Evolutionary conservation across 2,329 filamentous ascomycete species (phyloP), one percentile per base, ranked within the genome.

Genomic region (Thelonectria discophora): DNA sequence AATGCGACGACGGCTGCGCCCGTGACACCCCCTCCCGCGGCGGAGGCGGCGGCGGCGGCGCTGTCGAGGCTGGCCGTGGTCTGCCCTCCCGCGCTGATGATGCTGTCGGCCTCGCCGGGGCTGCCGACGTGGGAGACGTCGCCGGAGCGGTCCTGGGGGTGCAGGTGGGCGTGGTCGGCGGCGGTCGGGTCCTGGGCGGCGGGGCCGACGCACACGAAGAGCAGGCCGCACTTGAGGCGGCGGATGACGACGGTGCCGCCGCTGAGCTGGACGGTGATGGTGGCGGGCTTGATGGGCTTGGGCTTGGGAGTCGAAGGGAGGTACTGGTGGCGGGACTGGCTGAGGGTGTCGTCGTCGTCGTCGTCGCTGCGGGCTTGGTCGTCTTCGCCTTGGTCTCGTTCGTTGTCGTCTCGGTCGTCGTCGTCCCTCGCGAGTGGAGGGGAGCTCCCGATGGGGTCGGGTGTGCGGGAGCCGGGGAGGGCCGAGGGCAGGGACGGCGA

Each of bases 171-270:
- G 20, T 70, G 68, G n/a, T 64, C 65, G 39, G 15, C 39, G 32
- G 60, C 61, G 12, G n/a, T n/a, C n/a, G 64, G 56, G 43, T 69
- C 72, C 48, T 74, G 71, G 58, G 75, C 71, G 1, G 83, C 71
- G 1, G 83, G 80, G 0, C 86, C 86, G 42, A 89, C 81, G 67
- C 84, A 87, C 48, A 89, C 84, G 65, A 90, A 87, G 39, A 90
- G 77, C 47, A 90, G 79, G 17, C 86, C 86, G 73, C 86, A 89
- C 42, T 78, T 79, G 32, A 90, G 77, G 2, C 79, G 78, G 11
- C 86, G 80, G 57, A 90, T 85, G 18, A 88, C 82, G 66, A 90
- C 81, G 30, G 88, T 83, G 32, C 83, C 82, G 51, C 81, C 85
- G 30, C 80, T 79, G 50, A 90, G 82, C 75, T 89, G 85, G 32